Evolutionary conservation across 768 basidiomycete genomes (phyloP), one percentile per base, ranked within the genome.

Genomic region (Tephrocybe sp.): DNA sequence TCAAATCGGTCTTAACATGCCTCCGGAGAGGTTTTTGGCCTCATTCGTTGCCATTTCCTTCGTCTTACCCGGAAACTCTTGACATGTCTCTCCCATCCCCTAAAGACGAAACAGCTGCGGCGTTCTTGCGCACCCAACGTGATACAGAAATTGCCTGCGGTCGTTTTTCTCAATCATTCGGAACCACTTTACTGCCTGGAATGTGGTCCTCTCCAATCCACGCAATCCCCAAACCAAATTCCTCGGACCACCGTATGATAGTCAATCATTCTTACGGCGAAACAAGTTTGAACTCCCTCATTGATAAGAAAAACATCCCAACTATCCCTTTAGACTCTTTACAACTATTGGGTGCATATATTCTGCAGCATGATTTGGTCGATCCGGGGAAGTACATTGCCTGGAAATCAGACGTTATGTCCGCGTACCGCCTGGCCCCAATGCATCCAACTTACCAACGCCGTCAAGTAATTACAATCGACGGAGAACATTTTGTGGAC

Each of bases 191-290:
- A 1, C 58, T 73, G 0, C 75, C n/a, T n/a, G n/a, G n/a, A n/a
- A n/a, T n/a, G n/a, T n/a, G n/a, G n/a, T n/a, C n/a, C n/a, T 63
- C 66, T 41, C 77, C 73, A 0, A 56, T 76, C 0, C 56, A 67
- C 29, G 66, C 64, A 0, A 67, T 78, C 0, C 75, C 73, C 0
- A 74, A 74, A 31, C 56, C 62, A 0, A 40, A 53, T 0, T 61
- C 70, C 0, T 57, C 57, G 13, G 71, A 75, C 23, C 52, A 71
- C 2, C 52, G 68, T 0, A 62, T 79, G 0, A 57, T 80, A 7
- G 64, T 59, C 8, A n/a, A n/a, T n/a, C n/a, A n/a, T n/a, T n/a
- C n/a, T n/a, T n/a, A n/a, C n/a, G n/a, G n/a, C n/a, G n/a, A n/a
- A n/a, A n/a, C n/a, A n/a, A n/a, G n/a, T n/a, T n/a, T n/a, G n/a